Evolutionary conservation across 139 green algal genomes (phyloP), one percentile per base, ranked within the genome.

Genomic region (Auxenochlorella protothecoides): DNA sequence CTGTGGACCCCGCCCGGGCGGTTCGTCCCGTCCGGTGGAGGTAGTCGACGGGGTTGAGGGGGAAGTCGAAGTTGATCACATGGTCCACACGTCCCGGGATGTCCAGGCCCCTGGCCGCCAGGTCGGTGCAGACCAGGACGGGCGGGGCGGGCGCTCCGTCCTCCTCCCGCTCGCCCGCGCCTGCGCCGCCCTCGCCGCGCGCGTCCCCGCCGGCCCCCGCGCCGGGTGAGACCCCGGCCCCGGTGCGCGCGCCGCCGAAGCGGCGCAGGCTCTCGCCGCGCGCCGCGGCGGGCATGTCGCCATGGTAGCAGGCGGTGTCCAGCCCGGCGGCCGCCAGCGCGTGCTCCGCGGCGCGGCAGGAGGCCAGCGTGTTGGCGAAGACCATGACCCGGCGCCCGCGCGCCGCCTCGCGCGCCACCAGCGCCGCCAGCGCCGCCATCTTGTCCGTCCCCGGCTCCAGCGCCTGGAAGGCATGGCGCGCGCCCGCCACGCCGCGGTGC

Each of bases 11-110:
- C 6, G 91, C 92, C 5, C 93, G 79, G 0, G 91, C 93, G 3
- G 93, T 98, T 55, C 93, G 80, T 6, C 93, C 93, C 3, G 85
- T 87, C 14, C 93, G 80, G 81, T 98, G 93, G 51, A 98, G 81
- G 83, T 97, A 98, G 76, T 98, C 93, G 5, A 96, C 75, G 5
- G 89, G 63, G 65, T 85, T 92, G 57, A 86, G 76, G 3, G 95
- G 95, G 68, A 99, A 98, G 82, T 99, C 95, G 82, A 99, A 99
- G 77, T 97, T 99, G 71, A 98, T 68, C 5, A 98, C 87, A 72
- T 97, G 88, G 75, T 97, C 90, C 3, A 98, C 93, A 2, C 69
- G 67, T 3, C 88, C 89, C 4, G 87, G 84, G 61, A 98, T 93
- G 82, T 99, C 95, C 13, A 99, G 81, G 5, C 94, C 91, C 63